Base-by-base conservation (phyloP, 768 basidiomycete species). In the Tephrocybe sp. region DNA sequence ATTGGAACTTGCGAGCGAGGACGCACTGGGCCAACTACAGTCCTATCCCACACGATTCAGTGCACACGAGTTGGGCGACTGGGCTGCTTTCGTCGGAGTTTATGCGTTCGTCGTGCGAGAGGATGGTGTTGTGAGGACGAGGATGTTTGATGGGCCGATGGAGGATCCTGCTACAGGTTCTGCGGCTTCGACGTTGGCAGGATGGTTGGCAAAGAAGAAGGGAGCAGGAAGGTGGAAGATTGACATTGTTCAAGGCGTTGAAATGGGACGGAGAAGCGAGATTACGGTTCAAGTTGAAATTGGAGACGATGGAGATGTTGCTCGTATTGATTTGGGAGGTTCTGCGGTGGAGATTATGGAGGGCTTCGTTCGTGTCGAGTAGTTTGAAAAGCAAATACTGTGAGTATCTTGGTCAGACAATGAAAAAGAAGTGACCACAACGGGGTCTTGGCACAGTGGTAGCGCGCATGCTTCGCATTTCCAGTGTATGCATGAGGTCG, bases 81-180 rank as follows among this genome's bases (percentile, higher is more conserved):
- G 75, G 73, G 60, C 48, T 2, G 67, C 66, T 0, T 67, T 74
- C 49, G 57, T 68, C 0, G 66, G 63, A 0, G 13, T 74, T 5
- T 76, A 76, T 47, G 67, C 67, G 3, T 76, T 73, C 31, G 65
- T 60, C 19, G 63, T 64, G 46, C 42, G 62, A 25, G 60, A 55
- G 1, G 68, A 72, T 53, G 69, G 70, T 1, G 52, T 62, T 0
- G 55, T 76, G 3, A 64, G 69, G 36, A 69, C 72, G 8, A 65
- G 76, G 30, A 73, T 77, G 73, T 71, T 77, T 41, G 64, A 63
- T 38, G 73, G 65, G 3, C 38, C 60, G 7, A 31, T 71, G 11
- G 75, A 78, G 49, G 75, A 78, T 51, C 72, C 75, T 2, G 76
- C 74, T 4, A 77, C 75, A 21, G 75, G 76, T 1, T 73, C 73